Percentiles rank a stretch among this genome's conserved stretches.
phyloP scores from a whole-genome alignment of 192 early-diverging fungal genomes.

The Chytriomyces hyalinus region DNA sequence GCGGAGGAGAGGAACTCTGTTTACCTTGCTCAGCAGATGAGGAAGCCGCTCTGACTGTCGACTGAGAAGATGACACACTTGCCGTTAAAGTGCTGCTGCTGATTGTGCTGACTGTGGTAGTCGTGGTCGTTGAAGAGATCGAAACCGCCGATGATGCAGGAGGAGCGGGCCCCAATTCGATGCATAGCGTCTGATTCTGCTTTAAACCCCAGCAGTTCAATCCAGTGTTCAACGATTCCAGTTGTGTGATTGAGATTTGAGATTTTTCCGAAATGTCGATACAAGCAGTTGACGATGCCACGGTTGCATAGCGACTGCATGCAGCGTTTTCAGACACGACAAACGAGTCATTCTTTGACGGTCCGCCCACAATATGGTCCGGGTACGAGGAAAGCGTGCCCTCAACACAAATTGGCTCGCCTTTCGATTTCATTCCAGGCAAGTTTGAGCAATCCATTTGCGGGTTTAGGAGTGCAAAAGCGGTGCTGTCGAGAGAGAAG shows the following conservation, averaged over 20 bases:
- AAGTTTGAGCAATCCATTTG: neutral
- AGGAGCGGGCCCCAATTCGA: neutral
- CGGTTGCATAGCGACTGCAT: neutral
- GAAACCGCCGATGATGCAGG: neutral
- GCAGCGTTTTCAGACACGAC: neutral
- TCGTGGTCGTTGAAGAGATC: neutral
- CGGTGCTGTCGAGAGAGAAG: neutral
- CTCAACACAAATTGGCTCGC: slow-evolving; percentile 3
- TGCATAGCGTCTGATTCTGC: slow-evolving; percentile 18
- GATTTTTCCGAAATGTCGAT: slow-evolving; percentile 3
- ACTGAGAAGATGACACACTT: neutral
- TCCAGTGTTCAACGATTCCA: slow-evolving; percentile 15
- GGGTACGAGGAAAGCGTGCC: neutral
- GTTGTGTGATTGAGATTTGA: slow-evolving; percentile 19
- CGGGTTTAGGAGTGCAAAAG: slow-evolving; percentile 16
- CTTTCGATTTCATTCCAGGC: neutral
- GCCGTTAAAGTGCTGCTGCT: neutral
- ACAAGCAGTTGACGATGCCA: slow-evolving; percentile 22
- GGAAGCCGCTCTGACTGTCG: neutral
- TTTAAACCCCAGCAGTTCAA: slow-evolving; percentile 26
- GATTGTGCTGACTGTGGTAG: neutral
- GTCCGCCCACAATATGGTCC: neutral
- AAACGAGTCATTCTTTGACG: neutral
- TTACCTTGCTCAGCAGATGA: neutral
- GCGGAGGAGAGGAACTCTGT: neutral